Conservation (phyloP, 805 yeast species). For the Cyberlindnera mrakii region DNA sequence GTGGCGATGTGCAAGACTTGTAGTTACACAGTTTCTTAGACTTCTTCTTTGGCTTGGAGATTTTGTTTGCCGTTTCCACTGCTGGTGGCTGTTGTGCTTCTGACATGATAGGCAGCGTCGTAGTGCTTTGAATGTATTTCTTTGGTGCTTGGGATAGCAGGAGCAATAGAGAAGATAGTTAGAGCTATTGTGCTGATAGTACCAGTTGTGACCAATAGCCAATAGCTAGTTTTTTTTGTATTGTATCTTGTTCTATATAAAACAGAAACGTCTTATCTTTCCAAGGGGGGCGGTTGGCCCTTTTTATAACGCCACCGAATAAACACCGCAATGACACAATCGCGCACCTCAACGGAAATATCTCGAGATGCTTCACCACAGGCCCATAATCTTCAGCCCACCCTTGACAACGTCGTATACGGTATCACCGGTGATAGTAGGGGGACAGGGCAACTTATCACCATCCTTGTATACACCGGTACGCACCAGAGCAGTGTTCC, state of each 20-base stretch:
- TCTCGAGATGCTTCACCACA: slow-evolving; percentile 5
- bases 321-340: too few species aligned
- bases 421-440: slow-evolving; percentile 44
- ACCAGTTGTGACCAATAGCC: too few species aligned
- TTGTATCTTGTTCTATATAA: too few species aligned
- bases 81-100: neutral
- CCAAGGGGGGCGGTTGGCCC: too few species aligned
- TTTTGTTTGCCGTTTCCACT: slow-evolving; percentile 4
- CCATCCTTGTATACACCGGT: slow-evolving; percentile 81
- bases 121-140: neutral
- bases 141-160: too few species aligned
- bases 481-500: slow-evolving; percentile 79
- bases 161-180: too few species aligned
- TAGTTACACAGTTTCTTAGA: slow-evolving; percentile 25
- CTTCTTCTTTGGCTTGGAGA: slow-evolving; percentile 22
- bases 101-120: neutral
- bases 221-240: too few species aligned
- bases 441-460: slow-evolving; percentile 38
- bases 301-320: too few species aligned
- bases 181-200: too few species aligned
- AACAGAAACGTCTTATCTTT: too few species aligned
- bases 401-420: slow-evolving; percentile 45
- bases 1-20: slow-evolving; percentile 21
- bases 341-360: too few species aligned
- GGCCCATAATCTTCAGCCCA: slow-evolving; percentile 15